Evolutionary conservation across 805 yeast species (phyloP), one percentile per base, ranked within the genome.

Genomic region (Candida taoyuanica): DNA sequence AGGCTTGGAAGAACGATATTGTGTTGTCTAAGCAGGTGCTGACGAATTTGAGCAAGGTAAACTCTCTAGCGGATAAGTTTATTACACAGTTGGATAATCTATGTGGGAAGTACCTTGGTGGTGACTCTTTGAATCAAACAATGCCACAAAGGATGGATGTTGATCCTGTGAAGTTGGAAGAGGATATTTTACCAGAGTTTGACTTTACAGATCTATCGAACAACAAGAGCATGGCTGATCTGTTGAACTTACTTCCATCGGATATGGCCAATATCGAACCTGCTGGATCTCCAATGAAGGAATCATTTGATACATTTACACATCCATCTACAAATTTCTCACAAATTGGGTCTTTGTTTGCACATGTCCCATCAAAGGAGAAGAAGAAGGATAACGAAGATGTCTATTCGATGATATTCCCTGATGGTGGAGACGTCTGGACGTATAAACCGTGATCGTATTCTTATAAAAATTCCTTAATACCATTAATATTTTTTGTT

Each of bases 41-140:
- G 38, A 41, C 50, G 2, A 55, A 56, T 5, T 54, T 73, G 39
- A 52, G 72, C 7, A 55, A 60, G 36, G 67, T 64, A 6, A 73
- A 73, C 48, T 59, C 68, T 5, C 53, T 73, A 23, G 75, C 76
- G n/a, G 47, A 55, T 24, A 69, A 68, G 43, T 66, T 73, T 45
- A 60, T 67, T 34, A 60, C 63, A 18, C 65, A 71, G 39, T 72
- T 73, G 37, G 72, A 72, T 40, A 64, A 66, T 29, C 52, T 73
- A 25, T 56, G 63, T 46, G 60, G 60, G 5, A 53, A 53, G 35
- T 56, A 55, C 33, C 33, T 55, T 5, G 56, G 49, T 25, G 53
- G 46, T 17, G 42, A 42, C 12, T 35, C 40, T 19, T 29, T 49
- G 17, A 36, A 31, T n/a, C n/a, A n/a, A n/a, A n/a, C n/a, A n/a